phyloP scores from a whole-genome alignment of 23 red algal species.

The Gracilaria caudata region DNA sequence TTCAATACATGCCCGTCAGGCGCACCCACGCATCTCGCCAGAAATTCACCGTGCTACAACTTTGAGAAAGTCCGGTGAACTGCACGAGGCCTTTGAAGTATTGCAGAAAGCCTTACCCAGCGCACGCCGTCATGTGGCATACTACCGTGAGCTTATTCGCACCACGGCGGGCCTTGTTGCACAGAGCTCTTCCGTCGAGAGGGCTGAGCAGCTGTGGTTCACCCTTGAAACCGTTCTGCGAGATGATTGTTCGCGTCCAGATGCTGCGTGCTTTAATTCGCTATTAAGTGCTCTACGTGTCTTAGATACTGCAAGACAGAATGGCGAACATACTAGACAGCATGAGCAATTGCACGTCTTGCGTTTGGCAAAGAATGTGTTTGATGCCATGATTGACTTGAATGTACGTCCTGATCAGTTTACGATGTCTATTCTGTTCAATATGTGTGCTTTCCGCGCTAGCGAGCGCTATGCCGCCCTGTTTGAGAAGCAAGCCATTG shows the following conservation, averaged over 20 bases:
- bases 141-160: neutral
- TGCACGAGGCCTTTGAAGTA: neutral
- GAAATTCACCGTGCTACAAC: conserved; percentile 13
- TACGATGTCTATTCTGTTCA: conserved; percentile 66
- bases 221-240: neutral
- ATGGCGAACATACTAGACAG: neutral
- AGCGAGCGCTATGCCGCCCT: conserved; percentile 5
- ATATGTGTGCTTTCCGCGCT: conserved; percentile 32
- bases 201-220: neutral
- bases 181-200: neutral
- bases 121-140: neutral
- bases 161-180: neutral
- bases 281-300: conserved; percentile 17
- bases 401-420: conserved; percentile 45
- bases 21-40: neutral
- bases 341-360: neutral
- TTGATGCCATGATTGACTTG: conserved; percentile 44
- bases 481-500: conserved; percentile 26
- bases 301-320: neutral
- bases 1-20: neutral
- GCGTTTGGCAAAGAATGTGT: conserved; percentile 5
- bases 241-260: neutral
- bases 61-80: conserved; percentile 18
- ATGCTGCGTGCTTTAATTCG: neutral
- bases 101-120: neutral